phyloP scores from a whole-genome alignment of 176 grass and related monocot genomes.

The Oryza meridionalis region DNA sequence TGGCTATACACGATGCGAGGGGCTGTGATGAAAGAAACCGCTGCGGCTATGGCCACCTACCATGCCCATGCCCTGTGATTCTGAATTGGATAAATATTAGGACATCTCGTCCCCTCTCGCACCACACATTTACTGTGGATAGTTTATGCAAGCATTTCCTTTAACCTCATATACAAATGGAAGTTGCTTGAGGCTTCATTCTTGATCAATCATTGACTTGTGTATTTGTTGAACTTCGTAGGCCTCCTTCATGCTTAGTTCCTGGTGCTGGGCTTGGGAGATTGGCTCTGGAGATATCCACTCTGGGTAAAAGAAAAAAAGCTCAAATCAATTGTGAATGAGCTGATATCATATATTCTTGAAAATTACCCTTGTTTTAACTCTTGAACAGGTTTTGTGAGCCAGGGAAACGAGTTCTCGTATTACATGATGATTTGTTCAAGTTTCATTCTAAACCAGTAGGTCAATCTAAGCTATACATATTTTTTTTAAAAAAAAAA shows the following conservation, averaged over 20 bases:
- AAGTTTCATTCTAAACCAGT: slow-evolving; percentile 98
- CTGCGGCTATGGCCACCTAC: too few species aligned
- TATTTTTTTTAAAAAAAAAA: slow-evolving; percentile 3
- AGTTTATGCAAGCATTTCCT: slow-evolving; percentile 1
- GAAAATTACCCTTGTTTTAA: slow-evolving; percentile 26
- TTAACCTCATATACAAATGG: slow-evolving; percentile 26
- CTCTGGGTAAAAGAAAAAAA: slow-evolving; percentile 61
- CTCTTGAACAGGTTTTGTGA: slow-evolving; percentile 75
- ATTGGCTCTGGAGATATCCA: slow-evolving; percentile 93
- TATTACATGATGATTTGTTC: slow-evolving; percentile 99
- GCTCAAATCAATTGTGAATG: neutral
- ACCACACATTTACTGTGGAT: neutral
- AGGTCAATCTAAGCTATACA: slow-evolving; percentile 47
- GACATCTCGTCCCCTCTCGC: neutral
- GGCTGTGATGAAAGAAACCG: too few species aligned
- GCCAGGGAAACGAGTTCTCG: slow-evolving; percentile 98
- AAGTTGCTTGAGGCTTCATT: slow-evolving; percentile 27
- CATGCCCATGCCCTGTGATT: too few species aligned
- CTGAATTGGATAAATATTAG: neutral
- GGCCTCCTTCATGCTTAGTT: slow-evolving; percentile 93
- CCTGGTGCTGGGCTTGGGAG: slow-evolving; percentile 94
- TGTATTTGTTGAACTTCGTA: slow-evolving; percentile 55
- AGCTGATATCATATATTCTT: slow-evolving; percentile 17
- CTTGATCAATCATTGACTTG: slow-evolving; percentile 1
- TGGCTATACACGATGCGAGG: too few species aligned